phyloP scores from a whole-genome alignment of 331 rosid species.

The Malus hybrid region DNA sequence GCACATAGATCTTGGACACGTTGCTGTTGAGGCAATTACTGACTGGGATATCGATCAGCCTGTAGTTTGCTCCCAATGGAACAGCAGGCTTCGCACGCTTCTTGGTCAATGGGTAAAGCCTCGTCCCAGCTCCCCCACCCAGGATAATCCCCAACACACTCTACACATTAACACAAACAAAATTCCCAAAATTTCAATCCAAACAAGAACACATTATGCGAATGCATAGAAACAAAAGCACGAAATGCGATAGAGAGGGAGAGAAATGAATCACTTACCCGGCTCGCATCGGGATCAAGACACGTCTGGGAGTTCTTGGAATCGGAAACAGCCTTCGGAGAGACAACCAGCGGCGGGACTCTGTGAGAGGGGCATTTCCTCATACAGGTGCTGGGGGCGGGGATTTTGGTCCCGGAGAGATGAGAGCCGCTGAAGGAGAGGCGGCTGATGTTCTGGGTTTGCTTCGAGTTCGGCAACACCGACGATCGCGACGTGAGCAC shows the following conservation, averaged over 20 bases:
- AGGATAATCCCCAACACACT: slow-evolving; percentile 93
- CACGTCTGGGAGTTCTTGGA: slow-evolving; percentile 83
- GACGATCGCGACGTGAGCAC: slow-evolving; percentile 35
- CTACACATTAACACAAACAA: slow-evolving; percentile 19
- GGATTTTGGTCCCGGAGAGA: slow-evolving; percentile 44
- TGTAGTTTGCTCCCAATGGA: slow-evolving; percentile 93
- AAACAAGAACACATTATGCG: neutral
- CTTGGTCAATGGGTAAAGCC: slow-evolving; percentile 89
- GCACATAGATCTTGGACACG: slow-evolving; percentile 86
- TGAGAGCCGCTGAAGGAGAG: slow-evolving; percentile 56
- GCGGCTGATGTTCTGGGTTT: neutral
- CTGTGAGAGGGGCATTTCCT: neutral
- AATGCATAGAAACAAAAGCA: neutral
- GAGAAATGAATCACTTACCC: slow-evolving; percentile 31
- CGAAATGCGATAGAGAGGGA: neutral
- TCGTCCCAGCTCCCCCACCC: slow-evolving; percentile 74
- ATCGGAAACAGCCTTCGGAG: slow-evolving; percentile 86
- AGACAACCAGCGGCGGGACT: slow-evolving; percentile 33
- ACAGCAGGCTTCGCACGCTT: slow-evolving; percentile 99
- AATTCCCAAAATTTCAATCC: neutral
- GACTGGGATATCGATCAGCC: slow-evolving; percentile 94
- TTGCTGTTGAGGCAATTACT: slow-evolving; percentile 97
- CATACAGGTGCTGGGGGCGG: neutral
- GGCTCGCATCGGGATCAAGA: slow-evolving; percentile 97
- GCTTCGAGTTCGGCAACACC: slow-evolving; percentile 1